Percentiles rank a stretch among this genome's conserved stretches.
Conservation (phyloP, 805 yeast species). For the Yarrowia yakushimensis region DNA sequence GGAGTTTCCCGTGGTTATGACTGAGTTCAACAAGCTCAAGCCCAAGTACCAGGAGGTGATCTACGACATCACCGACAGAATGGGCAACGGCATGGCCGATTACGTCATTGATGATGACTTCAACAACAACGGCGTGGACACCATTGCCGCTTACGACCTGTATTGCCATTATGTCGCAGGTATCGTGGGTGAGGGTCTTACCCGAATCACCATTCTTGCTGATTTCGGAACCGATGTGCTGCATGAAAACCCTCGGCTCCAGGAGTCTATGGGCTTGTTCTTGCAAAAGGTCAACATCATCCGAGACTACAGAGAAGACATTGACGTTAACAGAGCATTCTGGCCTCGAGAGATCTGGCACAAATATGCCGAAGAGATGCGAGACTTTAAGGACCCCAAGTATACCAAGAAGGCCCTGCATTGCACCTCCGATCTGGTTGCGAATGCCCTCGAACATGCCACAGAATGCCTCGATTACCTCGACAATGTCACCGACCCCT, state of each 20-base stretch:
- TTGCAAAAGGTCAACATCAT: constrained; percentile 94
- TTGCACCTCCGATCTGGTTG: constrained; percentile 78
- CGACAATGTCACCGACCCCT: constrained; percentile 71
- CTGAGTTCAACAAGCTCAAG: constrained; percentile 68
- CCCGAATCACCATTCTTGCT: constrained; percentile 75
- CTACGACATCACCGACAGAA: constrained; percentile 68
- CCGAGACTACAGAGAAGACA: constrained; percentile 90
- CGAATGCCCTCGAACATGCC: constrained; percentile 74
- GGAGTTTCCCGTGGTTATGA: constrained; percentile 68
- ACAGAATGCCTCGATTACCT: constrained; percentile 73
- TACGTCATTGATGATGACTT: constrained; percentile 68
- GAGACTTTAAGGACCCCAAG: constrained; percentile 54
- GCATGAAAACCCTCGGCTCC: constrained; percentile 52
- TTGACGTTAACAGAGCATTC: constrained; percentile 86
- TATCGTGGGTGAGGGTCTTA: constrained; percentile 92
- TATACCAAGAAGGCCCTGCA: constrained; percentile 54
- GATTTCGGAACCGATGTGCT: constrained; percentile 57
- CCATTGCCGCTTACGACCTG: constrained; percentile 76
- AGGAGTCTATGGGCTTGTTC: constrained; percentile 89
- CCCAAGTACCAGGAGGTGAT: constrained; percentile 76
- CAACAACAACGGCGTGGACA: constrained; percentile 77
- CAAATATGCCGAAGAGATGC: constrained; percentile 61
- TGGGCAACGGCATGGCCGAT: constrained; percentile 99
- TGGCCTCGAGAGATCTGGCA: constrained; percentile 96
- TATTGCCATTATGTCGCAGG: constrained; percentile 99